Base-by-base conservation (phyloP, 129 eudicot species). In the Flaveria sonorensis region DNA sequence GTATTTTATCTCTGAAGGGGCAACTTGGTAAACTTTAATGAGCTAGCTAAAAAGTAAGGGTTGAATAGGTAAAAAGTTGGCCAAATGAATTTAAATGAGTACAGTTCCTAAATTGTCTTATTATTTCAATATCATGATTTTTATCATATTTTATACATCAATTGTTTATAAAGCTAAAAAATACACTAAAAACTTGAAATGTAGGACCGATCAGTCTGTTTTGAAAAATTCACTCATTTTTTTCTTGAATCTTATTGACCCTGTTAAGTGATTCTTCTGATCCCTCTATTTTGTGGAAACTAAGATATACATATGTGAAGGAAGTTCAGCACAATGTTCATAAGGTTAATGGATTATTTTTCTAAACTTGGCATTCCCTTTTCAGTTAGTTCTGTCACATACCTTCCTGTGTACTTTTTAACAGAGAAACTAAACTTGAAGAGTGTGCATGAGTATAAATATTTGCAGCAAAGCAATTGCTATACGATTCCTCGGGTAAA, bases 391-490 rank as follows among this genome's bases (percentile, higher is more conserved):
- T 48, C 14, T 48, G 1, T 48, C 53, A 48, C 6, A 11, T 48
- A 39, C 14, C 43, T 76, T 30, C 39, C 26, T 16, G 46, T 23
- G 39, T 81, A 18, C 68, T 55, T 71, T 55, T 16, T 72, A 50
- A 48, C 89, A 90, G 98, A 86, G 79, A 92, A 92, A 80, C 79
- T 92, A 82, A 88, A 88, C 73, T 73, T 92, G 82, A 90, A 84
- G 86, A 81, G 73, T 80, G 87, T 57, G 39, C 80, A 81, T 19
- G 94, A 90, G 60, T 92, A 86, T 76, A 90, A 83, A 32, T 92
- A 92, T 82, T 72, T 92, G 84, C 85, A 80, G 70, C 93, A 92
- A 84, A 92, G 98, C 78, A 85, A 77, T 74, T 92, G 97, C 87
- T 85, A 85, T 68, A 75, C 89, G 2, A 88, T 92, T 60, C 71